phyloP scores from a whole-genome alignment of 164 flowering plant species.

The Stephania yunnanensis region DNA sequence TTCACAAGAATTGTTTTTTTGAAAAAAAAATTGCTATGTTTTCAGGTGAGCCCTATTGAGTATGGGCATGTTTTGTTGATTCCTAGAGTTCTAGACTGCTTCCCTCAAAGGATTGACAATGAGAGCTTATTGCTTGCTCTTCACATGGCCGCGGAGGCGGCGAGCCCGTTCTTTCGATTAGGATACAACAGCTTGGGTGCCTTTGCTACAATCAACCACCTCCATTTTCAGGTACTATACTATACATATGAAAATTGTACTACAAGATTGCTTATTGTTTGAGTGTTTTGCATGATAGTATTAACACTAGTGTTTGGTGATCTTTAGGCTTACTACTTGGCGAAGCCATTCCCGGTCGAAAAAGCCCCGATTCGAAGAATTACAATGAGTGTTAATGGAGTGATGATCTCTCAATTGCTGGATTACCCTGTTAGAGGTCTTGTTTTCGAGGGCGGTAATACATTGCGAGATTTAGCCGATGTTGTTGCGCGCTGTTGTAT shows the following conservation, averaged over 20 bases:
- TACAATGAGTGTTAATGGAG: slow-evolving; percentile 22
- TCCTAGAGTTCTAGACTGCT: slow-evolving; percentile 58
- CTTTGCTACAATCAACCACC: slow-evolving; percentile 92
- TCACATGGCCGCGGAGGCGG: slow-evolving; percentile 75
- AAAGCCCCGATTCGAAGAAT: slow-evolving; percentile 45
- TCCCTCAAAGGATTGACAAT: slow-evolving; percentile 74
- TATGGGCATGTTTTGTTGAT: slow-evolving; percentile 88
- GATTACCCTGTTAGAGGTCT: slow-evolving; percentile 73
- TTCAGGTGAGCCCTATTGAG: slow-evolving; percentile 85
- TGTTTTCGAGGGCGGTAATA: slow-evolving; percentile 63
- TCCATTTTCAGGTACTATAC: slow-evolving; percentile 71
- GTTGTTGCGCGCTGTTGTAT: slow-evolving; percentile 56
- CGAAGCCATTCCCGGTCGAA: slow-evolving; percentile 62
- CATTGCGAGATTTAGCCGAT: slow-evolving; percentile 45
- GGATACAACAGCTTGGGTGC: slow-evolving; percentile 98
- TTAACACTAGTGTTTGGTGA: slow-evolving; percentile 21
- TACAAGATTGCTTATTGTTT: background rate
- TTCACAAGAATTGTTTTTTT: background rate
- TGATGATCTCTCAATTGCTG: slow-evolving; percentile 42
- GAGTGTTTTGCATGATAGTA: no score
- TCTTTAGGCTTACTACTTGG: slow-evolving; percentile 71
- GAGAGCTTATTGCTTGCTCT: slow-evolving; percentile 72
- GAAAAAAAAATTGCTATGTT: background rate
- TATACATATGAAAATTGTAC: background rate
- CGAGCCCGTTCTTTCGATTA: slow-evolving; percentile 64